phyloP scores from a whole-genome alignment of 495 filamentous ascomycete genomes.

The Rhypophila decipiens region DNA sequence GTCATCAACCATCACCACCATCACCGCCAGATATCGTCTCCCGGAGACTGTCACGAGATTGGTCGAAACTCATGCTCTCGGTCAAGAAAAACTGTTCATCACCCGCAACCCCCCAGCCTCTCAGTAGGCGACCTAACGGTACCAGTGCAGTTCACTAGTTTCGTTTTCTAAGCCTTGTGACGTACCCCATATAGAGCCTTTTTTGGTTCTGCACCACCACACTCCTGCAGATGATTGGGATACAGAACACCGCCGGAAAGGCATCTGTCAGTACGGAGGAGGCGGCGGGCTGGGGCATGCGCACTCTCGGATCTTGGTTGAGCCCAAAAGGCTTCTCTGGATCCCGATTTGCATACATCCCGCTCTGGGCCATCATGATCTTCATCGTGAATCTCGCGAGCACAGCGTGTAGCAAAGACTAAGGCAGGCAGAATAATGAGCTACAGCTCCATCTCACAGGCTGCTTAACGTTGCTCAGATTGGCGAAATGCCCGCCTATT shows the following conservation, averaged over 20 bases:
- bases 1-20: neutral
- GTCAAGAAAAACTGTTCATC: neutral
- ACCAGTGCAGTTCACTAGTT: neutral
- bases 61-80: neutral
- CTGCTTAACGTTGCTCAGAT: no score
- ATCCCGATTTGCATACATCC: neutral
- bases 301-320: neutral
- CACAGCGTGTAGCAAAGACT: no score
- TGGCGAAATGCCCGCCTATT: no score
- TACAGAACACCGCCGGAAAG: no score
- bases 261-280: no score
- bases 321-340: neutral
- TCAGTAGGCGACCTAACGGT: neutral
- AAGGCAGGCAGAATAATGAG: no score
- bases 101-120: neutral
- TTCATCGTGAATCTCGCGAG: neutral
- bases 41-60: neutral
- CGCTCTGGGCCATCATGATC: neutral
- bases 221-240: neutral
- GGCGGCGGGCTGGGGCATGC: neutral
- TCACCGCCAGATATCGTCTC: neutral
- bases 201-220: neutral
- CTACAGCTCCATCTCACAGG: no score
- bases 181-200: neutral
- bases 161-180: neutral